Conservation (phyloP, 106 monocot species). For the Alisma plantagoaquatica region DNA sequence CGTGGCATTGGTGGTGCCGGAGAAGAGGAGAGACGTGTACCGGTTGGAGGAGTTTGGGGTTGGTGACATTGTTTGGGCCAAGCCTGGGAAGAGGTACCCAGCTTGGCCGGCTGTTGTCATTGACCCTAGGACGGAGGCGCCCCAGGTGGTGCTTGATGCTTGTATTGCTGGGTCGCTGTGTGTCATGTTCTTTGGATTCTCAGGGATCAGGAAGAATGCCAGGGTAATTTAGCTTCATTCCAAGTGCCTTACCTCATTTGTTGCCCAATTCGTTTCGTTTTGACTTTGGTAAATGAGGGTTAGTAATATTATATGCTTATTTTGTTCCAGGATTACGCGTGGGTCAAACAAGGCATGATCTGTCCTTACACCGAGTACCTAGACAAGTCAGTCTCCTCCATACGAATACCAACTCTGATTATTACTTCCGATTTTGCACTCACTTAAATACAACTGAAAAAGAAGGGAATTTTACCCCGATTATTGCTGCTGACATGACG, state of each 20-base stretch:
- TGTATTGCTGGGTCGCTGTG: conserved; percentile 62
- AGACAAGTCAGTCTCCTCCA: conserved; percentile 51
- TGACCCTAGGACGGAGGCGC: conserved; percentile 65
- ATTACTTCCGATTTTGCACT: no score
- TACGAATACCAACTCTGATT: no score
- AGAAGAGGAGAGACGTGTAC: conserved; percentile 19
- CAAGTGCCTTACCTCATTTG: no score
- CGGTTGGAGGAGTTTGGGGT: conserved; percentile 53
- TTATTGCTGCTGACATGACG: no score
- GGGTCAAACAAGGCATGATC: conserved; percentile 89
- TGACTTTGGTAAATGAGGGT: no score
- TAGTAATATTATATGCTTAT: no score
- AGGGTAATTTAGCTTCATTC: no score
- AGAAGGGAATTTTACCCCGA: no score
- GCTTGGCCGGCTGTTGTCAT: conserved; percentile 90
- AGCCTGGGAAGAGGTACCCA: conserved; percentile 55
- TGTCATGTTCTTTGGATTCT: conserved; percentile 85
- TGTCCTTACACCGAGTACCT: conserved; percentile 84
- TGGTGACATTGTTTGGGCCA: conserved; percentile 94
- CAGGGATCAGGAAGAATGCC: no score
- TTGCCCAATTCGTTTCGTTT: no score
- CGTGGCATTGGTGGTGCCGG: no score
- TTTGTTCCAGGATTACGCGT: conserved; percentile 95
- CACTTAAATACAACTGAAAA: no score
- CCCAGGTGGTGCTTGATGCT: conserved; percentile 47